A percentile compares a stretch with the other conserved stretches of the same genome.
phyloP scores from a whole-genome alignment of 306 rosid genomes.

The Lathyrus aphaca region DNA sequence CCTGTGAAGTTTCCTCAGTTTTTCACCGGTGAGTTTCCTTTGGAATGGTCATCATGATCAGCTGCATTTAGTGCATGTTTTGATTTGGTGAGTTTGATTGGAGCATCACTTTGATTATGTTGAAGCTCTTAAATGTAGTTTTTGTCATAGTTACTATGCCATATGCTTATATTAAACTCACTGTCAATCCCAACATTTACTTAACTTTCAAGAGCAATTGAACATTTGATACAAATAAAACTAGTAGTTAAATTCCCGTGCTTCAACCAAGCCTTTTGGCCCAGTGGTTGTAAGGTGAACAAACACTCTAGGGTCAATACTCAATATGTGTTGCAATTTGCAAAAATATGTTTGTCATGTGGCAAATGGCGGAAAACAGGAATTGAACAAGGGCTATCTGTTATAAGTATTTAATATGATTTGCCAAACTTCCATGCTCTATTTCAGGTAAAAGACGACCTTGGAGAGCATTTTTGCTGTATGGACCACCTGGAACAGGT shows the following conservation, averaged over 20 bases:
- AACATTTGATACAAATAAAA: neutral
- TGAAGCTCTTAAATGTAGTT: neutral
- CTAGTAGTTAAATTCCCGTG: neutral
- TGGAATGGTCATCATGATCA: neutral
- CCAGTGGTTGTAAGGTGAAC: neutral
- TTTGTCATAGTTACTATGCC: neutral
- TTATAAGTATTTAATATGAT: constrained; percentile 20
- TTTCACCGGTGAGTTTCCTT: constrained; percentile 70
- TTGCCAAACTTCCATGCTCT: neutral
- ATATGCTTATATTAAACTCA: neutral
- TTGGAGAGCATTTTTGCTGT: constrained; percentile 94
- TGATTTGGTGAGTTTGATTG: neutral
- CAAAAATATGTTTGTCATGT: neutral
- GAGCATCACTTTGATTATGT: neutral
- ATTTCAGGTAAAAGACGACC: constrained; percentile 91
- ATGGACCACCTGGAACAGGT: constrained; percentile 99
- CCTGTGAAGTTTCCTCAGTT: constrained; percentile 97
- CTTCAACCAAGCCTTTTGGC: neutral
- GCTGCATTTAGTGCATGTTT: neutral
- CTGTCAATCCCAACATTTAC: neutral
- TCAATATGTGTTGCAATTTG: neutral
- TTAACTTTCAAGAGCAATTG: neutral
- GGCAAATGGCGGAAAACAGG: neutral
- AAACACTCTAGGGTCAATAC: neutral
- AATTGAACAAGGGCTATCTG: neutral